Evolutionary conservation across 345 rosid genomes (phyloP), one percentile per base, ranked within the genome.

Genomic region (Euphorbia pulcherrima): DNA sequence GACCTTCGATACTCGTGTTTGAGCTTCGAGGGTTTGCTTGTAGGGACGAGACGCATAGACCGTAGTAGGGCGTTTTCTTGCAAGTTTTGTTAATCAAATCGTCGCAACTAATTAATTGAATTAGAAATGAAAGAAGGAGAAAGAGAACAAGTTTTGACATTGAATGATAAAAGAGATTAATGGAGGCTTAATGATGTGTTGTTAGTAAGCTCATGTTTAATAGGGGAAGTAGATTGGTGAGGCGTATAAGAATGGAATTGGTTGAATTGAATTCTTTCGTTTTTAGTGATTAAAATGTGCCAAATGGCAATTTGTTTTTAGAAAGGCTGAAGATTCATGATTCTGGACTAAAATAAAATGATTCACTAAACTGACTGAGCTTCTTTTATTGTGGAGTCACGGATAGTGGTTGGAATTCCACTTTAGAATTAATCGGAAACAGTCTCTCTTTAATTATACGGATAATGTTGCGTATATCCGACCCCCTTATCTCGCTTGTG

Each of bases 51-150:
- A 74, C 64, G 30, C 97, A 88, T 9, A 92, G 86, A 64, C 84
- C 84, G 21, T 60, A 74, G 53, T 84, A 80, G 9, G 95, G 96
- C 16, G 98, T 92, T 67, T 79, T 81, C 68, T 81, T 79, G 83
- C 98, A 90, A 10, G 82, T 84, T 71, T 64, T 68, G 26, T 83
- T 74, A 72, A 92, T 83, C 6, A 88, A 64, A 62, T 78, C 81
- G 37, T 47, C 72, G 72, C 62, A 67, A 56, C 66, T 57, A 40
- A 54, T 78, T 6, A 55, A 20, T 5, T 71, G 56, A 5, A 65
- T 40, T 18, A 59, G 14, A 4, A 72, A 11, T 18, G 75, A 1
- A 29, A 55, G 21, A 46, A 74, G 69, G 60, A 12, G 53, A 66
- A 41, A 46, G 8, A 65, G 68, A 24, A 72, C 71, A 27, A 51